Evolutionary conservation across 805 yeast genomes (phyloP), one percentile per base, ranked within the genome.

Genomic region (Candida glaebosa): DNA sequence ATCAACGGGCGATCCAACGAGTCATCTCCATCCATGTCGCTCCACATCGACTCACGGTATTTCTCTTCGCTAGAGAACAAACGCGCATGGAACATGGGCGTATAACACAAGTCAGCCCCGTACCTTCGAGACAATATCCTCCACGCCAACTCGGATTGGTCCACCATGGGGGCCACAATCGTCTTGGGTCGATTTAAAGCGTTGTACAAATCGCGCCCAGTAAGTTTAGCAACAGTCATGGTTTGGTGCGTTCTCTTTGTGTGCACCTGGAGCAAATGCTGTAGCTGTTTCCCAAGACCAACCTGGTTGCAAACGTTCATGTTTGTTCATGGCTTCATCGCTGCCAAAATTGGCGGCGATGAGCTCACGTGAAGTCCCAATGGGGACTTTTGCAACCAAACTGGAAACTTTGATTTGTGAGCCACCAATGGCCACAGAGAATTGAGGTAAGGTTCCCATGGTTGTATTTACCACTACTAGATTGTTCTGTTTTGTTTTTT

Each of bases 91-190:
- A 85, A 78, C 99, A 93, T 93, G 3, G 99, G 99, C 0, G 98
- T 87, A 55, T 91, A 93, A 56, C 96, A 87, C 25, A 93, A 68
- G 2, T 89, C 87, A 0, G 99, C 98, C 3, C 99, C 99, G 54
- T 90, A 84, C 44, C 75, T 71, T 42, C 98, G 74, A 3, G 95
- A 85, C 12, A 93, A 67, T 14, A 87, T 75, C 49, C 99, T 73
- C 98, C 98, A 93, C 2, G 96, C 98, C 15, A 93, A 72, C 57
- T 93, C 99, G 3, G 91, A 82, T 51, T 89, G 97, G 61, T 93
- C 99, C 15, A 93, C 99, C 97, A 93, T 91, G 1, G 99, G 99
- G 3, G 98, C 99, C 16, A 93, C 93, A 18, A 93, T 82, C 48
- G 84, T 87, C 38, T 71, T 77, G 2, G 99, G 99, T 17, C 65